These are phyloP conservation scores for Claviceps arundinis DNA, from an alignment of 2,329 filamentous ascomycete genomes.

Conservation along the genomic window DNA sequence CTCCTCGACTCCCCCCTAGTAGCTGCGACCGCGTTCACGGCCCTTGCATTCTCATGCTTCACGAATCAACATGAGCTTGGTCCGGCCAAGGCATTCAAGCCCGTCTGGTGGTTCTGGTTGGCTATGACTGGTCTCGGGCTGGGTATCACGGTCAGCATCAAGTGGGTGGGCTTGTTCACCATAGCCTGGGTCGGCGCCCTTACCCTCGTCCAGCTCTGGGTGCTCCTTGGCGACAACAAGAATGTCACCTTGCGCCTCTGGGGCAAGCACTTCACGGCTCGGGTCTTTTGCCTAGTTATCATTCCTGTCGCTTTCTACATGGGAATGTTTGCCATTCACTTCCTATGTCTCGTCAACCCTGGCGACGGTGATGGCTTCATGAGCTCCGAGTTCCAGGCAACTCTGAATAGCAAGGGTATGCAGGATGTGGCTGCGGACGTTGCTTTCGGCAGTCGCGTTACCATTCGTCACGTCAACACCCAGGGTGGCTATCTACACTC, in stretches of 20 bases:
- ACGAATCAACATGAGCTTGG: slow-evolving; percentile 95
- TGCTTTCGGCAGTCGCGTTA: slow-evolving; percentile 73
- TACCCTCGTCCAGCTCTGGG: slow-evolving; percentile 87
- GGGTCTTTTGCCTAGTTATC: slow-evolving; percentile 80
- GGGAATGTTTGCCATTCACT: slow-evolving; percentile 95
- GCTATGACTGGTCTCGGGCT: slow-evolving; percentile 72
- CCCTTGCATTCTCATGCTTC: slow-evolving; percentile 81
- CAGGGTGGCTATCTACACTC: slow-evolving; percentile 97
- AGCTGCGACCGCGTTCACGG: slow-evolving; percentile 84
- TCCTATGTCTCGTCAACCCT: slow-evolving; percentile 82
- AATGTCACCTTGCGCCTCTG: slow-evolving; percentile 76
- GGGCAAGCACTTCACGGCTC: slow-evolving; percentile 87
- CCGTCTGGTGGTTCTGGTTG: slow-evolving; percentile 98
- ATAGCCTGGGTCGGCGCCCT: slow-evolving; percentile 94
- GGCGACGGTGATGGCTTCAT: slow-evolving; percentile 98
- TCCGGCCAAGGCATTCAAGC: slow-evolving; percentile 72
- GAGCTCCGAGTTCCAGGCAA: slow-evolving; percentile 98
- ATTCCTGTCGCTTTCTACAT: slow-evolving; percentile 87
- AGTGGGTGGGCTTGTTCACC: slow-evolving; percentile 98
- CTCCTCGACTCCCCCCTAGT: slow-evolving; percentile 91
- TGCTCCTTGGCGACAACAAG: slow-evolving; percentile 77
- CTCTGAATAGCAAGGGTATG: slow-evolving; percentile 93
- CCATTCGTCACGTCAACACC: slow-evolving; percentile 86
- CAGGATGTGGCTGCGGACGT: slow-evolving; percentile 88
- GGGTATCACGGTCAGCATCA: slow-evolving; percentile 85